These are phyloP conservation scores for Helianthus tuberosus DNA, from an alignment of 129 eudicot species.

Conservation along the genomic window DNA sequence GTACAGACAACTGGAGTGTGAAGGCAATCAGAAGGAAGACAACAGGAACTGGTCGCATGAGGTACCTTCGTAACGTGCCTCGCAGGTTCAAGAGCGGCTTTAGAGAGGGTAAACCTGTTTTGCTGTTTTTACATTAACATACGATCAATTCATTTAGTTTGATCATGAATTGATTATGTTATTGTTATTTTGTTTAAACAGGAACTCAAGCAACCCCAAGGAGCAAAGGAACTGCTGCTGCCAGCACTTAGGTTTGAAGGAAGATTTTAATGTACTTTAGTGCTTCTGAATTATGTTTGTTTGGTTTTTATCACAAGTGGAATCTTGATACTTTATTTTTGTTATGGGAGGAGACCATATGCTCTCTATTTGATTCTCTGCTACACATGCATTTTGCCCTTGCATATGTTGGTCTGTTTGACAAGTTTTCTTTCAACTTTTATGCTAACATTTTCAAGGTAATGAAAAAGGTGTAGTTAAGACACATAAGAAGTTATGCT, in stretches of 20 bases:
- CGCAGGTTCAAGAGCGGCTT: conserved; percentile 67
- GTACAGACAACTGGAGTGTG: conserved; percentile 54
- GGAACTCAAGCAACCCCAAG: conserved; percentile 78
- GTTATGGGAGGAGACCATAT: conserved; percentile 25
- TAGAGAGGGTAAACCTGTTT: conserved; percentile 52
- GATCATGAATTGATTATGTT: neutral
- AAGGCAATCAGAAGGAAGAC: conserved; percentile 68
- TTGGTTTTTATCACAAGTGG: neutral
- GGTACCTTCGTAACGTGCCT: conserved; percentile 71
- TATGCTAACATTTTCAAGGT: neutral
- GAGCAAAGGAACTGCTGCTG: conserved; percentile 55
- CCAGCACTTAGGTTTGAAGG: conserved; percentile 45
- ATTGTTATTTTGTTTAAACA: conserved; percentile 4
- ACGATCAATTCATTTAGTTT: no score
- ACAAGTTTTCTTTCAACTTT: neutral
- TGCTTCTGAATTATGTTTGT: conserved; percentile 27
- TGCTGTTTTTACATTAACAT: neutral
- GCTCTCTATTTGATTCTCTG: conserved; percentile 19
- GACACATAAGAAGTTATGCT: no score
- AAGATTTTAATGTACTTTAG: conserved; percentile 29
- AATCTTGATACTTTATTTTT: conserved; percentile 21
- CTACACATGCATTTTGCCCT: neutral
- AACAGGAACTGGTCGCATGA: conserved; percentile 74
- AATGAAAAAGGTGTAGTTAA: no score
- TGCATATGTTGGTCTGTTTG: neutral